Conservation (phyloP, 371 early-diverging fungal genomes). For the Capniomyces stellatus region DNA sequence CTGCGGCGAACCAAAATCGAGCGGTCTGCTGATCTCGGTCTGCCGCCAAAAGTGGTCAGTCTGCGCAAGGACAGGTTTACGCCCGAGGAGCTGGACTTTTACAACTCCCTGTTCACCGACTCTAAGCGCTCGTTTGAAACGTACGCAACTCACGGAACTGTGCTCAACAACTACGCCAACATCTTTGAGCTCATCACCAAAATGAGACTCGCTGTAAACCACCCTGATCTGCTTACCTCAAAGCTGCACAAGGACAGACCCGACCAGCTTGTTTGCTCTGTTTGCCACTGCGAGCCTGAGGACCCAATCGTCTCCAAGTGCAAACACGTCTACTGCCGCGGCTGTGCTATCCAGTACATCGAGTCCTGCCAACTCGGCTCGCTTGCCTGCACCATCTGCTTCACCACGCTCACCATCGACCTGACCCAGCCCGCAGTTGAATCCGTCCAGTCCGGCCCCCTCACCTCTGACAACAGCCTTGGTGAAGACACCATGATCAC, state of each 20-base stretch:
- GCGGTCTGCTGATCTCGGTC: conserved; percentile 75
- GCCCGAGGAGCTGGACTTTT: conserved; percentile 87
- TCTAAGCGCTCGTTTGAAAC: conserved; percentile 62
- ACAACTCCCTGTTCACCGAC: conserved; percentile 63
- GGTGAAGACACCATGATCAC: conserved; percentile 16
- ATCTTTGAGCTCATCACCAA: conserved; percentile 64
- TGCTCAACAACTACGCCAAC: conserved; percentile 86
- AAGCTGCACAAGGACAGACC: conserved; percentile 30
- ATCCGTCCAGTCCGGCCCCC: conserved; percentile 10
- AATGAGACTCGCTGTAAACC: conserved; percentile 70
- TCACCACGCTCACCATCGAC: conserved; percentile 59
- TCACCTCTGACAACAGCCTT: not conserved
- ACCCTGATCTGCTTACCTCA: conserved; percentile 60
- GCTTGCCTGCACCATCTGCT: conserved; percentile 56
- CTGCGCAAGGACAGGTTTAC: conserved; percentile 71
- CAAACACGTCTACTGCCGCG: conserved; percentile 79
- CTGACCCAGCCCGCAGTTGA: conserved; percentile 46
- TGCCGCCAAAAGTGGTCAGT: conserved; percentile 72
- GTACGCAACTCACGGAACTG: conserved; percentile 69
- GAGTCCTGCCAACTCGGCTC: conserved; percentile 16
- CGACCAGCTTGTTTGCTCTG: conserved; percentile 52
- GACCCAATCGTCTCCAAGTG: conserved; percentile 82
- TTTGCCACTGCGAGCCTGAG: conserved; percentile 81
- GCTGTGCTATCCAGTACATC: conserved; percentile 37
- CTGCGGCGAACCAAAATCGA: conserved; percentile 82